These are phyloP conservation scores for Trametes meyenii DNA, from an alignment of 768 basidiomycete species.

Conservation along the genomic window DNA sequence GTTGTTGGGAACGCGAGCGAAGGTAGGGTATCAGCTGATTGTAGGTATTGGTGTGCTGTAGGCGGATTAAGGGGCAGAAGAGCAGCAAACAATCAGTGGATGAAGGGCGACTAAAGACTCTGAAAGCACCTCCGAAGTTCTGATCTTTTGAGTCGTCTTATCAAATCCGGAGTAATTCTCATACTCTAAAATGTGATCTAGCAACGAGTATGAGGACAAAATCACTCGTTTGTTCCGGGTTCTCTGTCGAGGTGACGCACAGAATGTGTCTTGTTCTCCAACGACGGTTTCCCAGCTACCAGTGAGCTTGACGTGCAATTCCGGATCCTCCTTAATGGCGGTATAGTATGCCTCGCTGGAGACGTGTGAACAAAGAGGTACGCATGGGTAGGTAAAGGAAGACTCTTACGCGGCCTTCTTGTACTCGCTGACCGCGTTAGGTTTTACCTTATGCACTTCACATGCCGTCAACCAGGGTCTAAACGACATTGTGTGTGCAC, in stretches of 20 bases:
- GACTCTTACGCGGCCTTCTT: conserved; percentile 79
- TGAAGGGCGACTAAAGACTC: conserved; percentile 22
- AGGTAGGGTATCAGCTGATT: conserved; percentile 78
- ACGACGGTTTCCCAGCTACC: conserved; percentile 93
- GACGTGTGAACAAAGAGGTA: conserved; percentile 6
- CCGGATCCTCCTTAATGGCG: conserved; percentile 72
- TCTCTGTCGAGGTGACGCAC: conserved; percentile 38
- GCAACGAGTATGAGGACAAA: neutral
- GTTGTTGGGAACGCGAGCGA: conserved; percentile 70
- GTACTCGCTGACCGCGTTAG: conserved; percentile 80
- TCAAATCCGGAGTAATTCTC: conserved; percentile 93
- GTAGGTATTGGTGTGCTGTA: conserved; percentile 68
- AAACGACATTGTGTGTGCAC: neutral
- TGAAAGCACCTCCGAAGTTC: conserved; percentile 58
- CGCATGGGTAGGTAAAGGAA: neutral
- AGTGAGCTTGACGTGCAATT: conserved; percentile 82
- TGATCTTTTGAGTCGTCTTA: conserved; percentile 65
- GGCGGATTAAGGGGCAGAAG: neutral
- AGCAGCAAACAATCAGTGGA: neutral
- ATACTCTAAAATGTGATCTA: conserved; percentile 84
- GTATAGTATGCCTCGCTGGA: conserved; percentile 82
- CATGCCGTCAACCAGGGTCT: conserved; percentile 7
- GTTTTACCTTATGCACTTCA: conserved; percentile 83
- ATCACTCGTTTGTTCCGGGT: neutral
- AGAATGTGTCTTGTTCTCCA: conserved; percentile 88